Evolutionary conservation across 164 flowering plant species (phyloP).

Genomic region (Kingdonia uniflora): DNA sequence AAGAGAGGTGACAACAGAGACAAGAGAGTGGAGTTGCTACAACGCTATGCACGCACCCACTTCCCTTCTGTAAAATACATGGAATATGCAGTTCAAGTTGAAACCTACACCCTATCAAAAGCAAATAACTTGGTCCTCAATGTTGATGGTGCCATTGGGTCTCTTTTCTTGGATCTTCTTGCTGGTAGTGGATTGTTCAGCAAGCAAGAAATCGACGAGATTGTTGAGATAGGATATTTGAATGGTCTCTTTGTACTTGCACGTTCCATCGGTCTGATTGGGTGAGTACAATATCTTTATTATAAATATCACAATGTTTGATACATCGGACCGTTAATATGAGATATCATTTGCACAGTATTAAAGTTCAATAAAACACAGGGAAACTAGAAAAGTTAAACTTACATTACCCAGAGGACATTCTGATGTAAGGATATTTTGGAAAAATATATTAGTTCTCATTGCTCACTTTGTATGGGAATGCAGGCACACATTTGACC

Average conservation of each 20-base stretch:
- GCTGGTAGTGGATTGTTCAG: slow-evolving; percentile 97
- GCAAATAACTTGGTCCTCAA: slow-evolving; percentile 89
- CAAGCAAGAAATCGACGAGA: slow-evolving; percentile 91
- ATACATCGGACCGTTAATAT: no score
- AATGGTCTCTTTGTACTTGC: slow-evolving; percentile 97
- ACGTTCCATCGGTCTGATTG: slow-evolving; percentile 94
- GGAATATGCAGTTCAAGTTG: slow-evolving; percentile 98
- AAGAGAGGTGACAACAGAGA: slow-evolving; percentile 98
- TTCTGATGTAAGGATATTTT: no score
- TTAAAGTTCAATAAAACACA: no score
- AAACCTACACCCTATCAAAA: slow-evolving; percentile 89
- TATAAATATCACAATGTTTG: neutral
- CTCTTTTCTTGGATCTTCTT: slow-evolving; percentile 97
- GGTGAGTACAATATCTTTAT: slow-evolving; percentile 36
- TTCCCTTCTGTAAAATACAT: slow-evolving; percentile 97
- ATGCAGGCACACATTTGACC: slow-evolving; percentile 96
- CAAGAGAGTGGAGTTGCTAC: slow-evolving; percentile 94
- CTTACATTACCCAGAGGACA: no score
- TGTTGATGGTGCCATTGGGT: slow-evolving; percentile 95
- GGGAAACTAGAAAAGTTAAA: no score
- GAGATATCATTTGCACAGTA: no score
- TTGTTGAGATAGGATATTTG: slow-evolving; percentile 86
- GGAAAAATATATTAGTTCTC: no score
- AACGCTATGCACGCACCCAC: slow-evolving; percentile 62
- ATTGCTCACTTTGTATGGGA: neutral